Evolutionary conservation across 2,329 filamentous ascomycete genomes (phyloP).

Genomic region (Beauveria caledonica): DNA sequence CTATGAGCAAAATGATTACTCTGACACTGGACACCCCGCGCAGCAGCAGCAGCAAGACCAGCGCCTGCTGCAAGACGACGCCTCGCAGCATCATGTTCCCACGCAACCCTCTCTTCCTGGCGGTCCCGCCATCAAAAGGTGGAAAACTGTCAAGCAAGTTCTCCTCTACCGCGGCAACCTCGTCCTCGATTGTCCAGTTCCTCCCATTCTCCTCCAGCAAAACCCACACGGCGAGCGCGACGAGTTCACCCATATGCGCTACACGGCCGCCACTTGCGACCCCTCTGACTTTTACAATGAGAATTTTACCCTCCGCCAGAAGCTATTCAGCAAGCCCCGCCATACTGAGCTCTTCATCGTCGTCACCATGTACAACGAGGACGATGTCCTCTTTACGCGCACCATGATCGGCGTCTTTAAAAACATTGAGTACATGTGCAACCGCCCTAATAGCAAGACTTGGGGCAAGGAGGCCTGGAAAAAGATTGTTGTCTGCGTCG

Average conservation of each 20-base stretch:
- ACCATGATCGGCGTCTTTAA: constrained; percentile 98
- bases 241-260: constrained; percentile 86
- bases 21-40: constrained; percentile 64
- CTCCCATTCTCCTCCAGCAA: constrained; percentile 77
- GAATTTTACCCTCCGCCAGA: constrained; percentile 86
- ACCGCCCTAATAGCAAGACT: constrained; percentile 84
- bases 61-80: constrained; percentile 39
- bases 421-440: constrained; percentile 98
- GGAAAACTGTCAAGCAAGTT: constrained; percentile 99
- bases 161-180: constrained; percentile 93
- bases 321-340: constrained; percentile 82
- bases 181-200: constrained; percentile 92
- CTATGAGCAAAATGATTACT: constrained; percentile 42
- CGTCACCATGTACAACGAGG: constrained; percentile 98
- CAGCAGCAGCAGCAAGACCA: constrained; percentile 51
- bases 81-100: constrained; percentile 22
- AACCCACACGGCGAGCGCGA: constrained; percentile 87
- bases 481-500: constrained; percentile 97
- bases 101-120: constrained; percentile 42
- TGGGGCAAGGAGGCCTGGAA: constrained; percentile 99
- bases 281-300: constrained; percentile 79
- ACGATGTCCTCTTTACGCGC: constrained; percentile 89
- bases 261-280: constrained; percentile 91
- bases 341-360: constrained; percentile 95
- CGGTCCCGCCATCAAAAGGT: constrained; percentile 59